phyloP scores from a whole-genome alignment of 116 monocot genomes.

The Iris pallida region DNA sequence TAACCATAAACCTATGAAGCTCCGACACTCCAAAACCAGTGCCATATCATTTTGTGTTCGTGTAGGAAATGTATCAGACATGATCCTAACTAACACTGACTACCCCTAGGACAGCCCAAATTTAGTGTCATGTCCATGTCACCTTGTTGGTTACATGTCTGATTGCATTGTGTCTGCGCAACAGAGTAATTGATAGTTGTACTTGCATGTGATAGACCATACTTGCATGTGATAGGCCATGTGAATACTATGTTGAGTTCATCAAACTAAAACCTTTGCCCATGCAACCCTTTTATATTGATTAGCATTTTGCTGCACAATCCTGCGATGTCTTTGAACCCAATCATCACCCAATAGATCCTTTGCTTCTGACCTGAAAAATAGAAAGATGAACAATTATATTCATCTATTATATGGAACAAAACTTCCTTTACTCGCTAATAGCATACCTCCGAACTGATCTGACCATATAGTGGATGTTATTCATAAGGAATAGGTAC shows the following conservation, averaged over 20 bases:
- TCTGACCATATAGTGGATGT: constrained; percentile 94
- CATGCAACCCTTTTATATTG: constrained; percentile 82
- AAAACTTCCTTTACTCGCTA: background rate
- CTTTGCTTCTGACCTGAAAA: constrained; percentile 87
- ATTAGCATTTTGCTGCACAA: constrained; percentile 95
- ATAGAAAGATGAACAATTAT: background rate
- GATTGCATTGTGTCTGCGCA: too few species aligned
- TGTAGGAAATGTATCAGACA: too few species aligned
- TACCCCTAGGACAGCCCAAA: too few species aligned
- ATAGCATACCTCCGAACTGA: constrained; percentile 80
- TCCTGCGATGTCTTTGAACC: constrained; percentile 92
- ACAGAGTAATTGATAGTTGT: too few species aligned
- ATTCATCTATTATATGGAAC: background rate
- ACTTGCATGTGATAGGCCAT: too few species aligned
- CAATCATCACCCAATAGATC: constrained; percentile 93
- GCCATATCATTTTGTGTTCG: too few species aligned
- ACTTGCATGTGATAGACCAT: too few species aligned
- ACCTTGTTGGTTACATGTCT: too few species aligned
- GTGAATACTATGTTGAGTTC: background rate
- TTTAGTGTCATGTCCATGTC: too few species aligned
- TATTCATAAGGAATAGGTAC: constrained; percentile 90
- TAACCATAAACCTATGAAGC: too few species aligned
- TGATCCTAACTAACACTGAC: too few species aligned
- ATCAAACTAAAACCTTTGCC: constrained; percentile 58
- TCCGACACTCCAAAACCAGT: too few species aligned